A percentile compares a stretch with the other conserved stretches of the same genome.
Conservation (phyloP, 192 early-diverging fungal genomes). For the Chytriomyces confervae region DNA sequence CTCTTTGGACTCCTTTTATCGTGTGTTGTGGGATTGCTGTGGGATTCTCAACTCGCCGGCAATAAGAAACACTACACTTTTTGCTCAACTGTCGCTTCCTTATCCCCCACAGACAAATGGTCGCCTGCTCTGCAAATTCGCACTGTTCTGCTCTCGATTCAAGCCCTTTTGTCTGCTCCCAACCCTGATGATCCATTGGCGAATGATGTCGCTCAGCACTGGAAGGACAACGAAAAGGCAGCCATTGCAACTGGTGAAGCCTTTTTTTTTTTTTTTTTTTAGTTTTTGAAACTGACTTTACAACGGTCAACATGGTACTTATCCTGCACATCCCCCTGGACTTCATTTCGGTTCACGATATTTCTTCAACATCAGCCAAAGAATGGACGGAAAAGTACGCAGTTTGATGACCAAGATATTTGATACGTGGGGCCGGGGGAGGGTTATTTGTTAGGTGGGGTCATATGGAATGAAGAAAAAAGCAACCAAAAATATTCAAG, state of each 20-base stretch:
- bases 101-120: constrained; percentile 85
- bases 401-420: neutral
- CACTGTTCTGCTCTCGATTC: constrained; percentile 96
- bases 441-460: neutral
- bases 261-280: neutral
- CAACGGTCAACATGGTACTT: neutral
- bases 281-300: neutral
- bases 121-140: constrained; percentile 98
- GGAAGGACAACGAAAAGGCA: constrained; percentile 95
- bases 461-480: neutral
- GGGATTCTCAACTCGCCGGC: neutral
- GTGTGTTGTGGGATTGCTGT: neutral
- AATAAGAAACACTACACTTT: too few relatives aligned
- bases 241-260: constrained; percentile 81
- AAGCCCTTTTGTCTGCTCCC: constrained; percentile 94
- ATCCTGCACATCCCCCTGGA: neutral
- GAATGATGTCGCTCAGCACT: constrained; percentile 98
- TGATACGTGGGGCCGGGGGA: too few relatives aligned
- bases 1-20: neutral
- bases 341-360: neutral
- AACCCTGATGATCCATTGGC: constrained; percentile 98
- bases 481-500: neutral
- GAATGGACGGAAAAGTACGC: constrained; percentile 43
- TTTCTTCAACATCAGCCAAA: constrained; percentile 9
- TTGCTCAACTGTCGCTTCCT: neutral